phyloP scores from a whole-genome alignment of 371 early-diverging fungal species.

The Syncephalis plumigaleata region DNA sequence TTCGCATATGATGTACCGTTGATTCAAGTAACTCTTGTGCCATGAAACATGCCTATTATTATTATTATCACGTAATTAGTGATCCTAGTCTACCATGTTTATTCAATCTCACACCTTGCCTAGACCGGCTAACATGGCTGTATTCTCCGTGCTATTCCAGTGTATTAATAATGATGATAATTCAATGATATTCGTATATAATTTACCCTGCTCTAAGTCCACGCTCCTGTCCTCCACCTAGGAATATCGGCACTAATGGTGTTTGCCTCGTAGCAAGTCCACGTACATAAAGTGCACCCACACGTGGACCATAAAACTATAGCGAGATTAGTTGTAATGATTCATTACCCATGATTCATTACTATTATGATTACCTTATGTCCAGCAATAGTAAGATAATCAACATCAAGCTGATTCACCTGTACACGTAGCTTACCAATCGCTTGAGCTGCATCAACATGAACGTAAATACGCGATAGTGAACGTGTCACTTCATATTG shows the following conservation, averaged over 20 bases:
- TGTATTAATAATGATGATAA: too few species aligned
- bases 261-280: constrained; percentile 24
- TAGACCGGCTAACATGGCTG: too few species aligned
- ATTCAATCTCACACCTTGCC: too few species aligned
- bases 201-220: constrained; percentile 80
- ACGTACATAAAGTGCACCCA: constrained; percentile 94
- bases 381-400: constrained; percentile 93
- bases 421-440: constrained; percentile 95
- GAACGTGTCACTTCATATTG: constrained; percentile 27
- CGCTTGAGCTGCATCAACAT: constrained; percentile 99
- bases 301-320: constrained; percentile 85
- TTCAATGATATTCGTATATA: too few species aligned
- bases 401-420: constrained; percentile 92
- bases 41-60: too few species aligned
- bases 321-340: too few species aligned
- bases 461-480: constrained; percentile 54
- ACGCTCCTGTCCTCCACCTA: constrained; percentile 99
- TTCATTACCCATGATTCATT: too few species aligned
- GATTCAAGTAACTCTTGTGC: too few species aligned
- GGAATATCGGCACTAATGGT: constrained; percentile 85
- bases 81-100: too few species aligned
- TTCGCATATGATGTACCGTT: too few species aligned
- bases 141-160: too few species aligned
- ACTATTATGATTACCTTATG: constrained; percentile 59
- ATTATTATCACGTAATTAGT: too few species aligned